Conservation (phyloP, 495 filamentous ascomycete species). For the Venustampulla echinocandica region DNA sequence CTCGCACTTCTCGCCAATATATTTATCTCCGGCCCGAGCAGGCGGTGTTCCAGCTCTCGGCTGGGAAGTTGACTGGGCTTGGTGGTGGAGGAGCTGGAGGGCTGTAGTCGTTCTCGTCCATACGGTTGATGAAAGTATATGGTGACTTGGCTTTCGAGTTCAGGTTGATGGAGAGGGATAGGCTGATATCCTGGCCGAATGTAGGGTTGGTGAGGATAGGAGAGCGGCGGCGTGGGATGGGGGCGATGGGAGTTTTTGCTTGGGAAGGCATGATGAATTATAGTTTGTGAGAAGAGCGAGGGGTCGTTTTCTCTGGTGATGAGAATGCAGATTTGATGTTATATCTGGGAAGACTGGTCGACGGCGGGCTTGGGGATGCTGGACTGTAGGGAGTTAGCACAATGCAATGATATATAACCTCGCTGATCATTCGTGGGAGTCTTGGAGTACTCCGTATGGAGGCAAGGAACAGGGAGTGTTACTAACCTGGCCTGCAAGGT, state of each 20-base stretch:
- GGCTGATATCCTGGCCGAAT: constrained; percentile 36
- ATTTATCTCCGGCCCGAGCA: constrained; percentile 16
- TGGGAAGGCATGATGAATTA: constrained; percentile 21
- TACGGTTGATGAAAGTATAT: constrained; percentile 13
- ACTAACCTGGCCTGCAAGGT: no score
- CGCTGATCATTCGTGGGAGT: no score
- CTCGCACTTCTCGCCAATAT: not conserved
- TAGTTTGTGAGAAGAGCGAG: no score
- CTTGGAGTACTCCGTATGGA: no score
- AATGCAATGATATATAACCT: no score
- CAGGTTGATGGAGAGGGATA: constrained; percentile 31
- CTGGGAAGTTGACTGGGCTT: constrained; percentile 35
- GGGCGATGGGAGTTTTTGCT: constrained; percentile 19
- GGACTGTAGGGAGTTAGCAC: no score
- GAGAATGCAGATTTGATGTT: no score
- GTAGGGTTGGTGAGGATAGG: constrained; percentile 27
- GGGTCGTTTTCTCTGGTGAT: not conserved
- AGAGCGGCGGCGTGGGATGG: constrained; percentile 18
- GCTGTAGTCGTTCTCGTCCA: constrained; percentile 23
- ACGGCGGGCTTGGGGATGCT: no score
- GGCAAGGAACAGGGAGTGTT: no score
- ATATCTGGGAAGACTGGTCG: no score
- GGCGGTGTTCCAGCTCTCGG: constrained; percentile 22
- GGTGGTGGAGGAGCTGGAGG: constrained; percentile 41
- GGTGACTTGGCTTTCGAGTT: constrained; percentile 25